Percentiles rank a stretch among this genome's conserved stretches.
Conservation (phyloP, 2,329 filamentous ascomycete genomes). For the Clonostachys byssicola region DNA sequence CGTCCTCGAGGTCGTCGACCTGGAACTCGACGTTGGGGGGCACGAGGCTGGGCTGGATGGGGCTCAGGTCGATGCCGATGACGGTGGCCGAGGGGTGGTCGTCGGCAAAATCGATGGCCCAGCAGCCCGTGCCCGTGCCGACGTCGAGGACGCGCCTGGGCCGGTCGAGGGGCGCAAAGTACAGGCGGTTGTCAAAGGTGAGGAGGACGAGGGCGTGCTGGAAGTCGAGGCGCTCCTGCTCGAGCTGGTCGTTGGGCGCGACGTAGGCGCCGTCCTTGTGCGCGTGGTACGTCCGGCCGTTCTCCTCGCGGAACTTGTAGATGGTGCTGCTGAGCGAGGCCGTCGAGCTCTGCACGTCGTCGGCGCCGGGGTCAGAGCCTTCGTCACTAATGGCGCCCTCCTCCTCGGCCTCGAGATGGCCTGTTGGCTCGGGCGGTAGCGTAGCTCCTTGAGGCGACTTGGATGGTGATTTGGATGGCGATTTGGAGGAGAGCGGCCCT, state of each 20-base stretch:
- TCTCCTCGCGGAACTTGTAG: constrained; percentile 25
- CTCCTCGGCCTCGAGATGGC: too few relatives aligned
- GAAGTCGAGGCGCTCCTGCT: constrained; percentile 11
- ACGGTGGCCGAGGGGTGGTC: constrained; percentile 13
- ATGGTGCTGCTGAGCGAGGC: constrained; percentile 28
- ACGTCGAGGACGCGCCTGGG: constrained; percentile 19
- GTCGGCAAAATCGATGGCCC: constrained; percentile 12
- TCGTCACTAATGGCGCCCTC: too few relatives aligned
- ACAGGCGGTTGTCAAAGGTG: constrained; percentile 22
- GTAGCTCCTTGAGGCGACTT: too few relatives aligned
- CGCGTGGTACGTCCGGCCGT: constrained; percentile 30
- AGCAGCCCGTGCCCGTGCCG: constrained; percentile 22
- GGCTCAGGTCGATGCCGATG: constrained; percentile 22
- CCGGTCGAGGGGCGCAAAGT: constrained; percentile 13
- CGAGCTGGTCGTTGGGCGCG: background rate
- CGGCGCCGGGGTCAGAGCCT: constrained; percentile 3
- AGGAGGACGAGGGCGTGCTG: constrained; percentile 28
- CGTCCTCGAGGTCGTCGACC: constrained; percentile 26
- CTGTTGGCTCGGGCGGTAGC: too few relatives aligned
- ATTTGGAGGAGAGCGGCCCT: too few relatives aligned
- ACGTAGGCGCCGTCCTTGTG: constrained; percentile 19
- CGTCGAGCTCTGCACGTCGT: constrained; percentile 17
- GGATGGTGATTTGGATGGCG: too few relatives aligned
- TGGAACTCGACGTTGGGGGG: constrained; percentile 42
- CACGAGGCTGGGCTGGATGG: constrained; percentile 26